A percentile compares a stretch with the other conserved stretches of the same genome.
Conservation (phyloP, 345 rosid species). For the Geranium brycei region DNA sequence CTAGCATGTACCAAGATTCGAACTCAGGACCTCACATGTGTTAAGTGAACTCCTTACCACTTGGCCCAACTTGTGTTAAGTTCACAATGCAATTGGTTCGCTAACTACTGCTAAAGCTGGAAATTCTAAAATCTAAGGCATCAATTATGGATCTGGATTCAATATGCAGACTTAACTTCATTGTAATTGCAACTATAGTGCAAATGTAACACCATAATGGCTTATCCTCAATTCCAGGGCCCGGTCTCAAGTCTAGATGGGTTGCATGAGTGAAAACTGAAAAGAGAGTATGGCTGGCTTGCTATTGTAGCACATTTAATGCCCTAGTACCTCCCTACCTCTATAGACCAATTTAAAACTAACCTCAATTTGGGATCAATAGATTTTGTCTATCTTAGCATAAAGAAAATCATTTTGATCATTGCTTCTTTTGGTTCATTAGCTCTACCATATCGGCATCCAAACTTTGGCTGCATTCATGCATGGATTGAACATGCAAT, state of each 20-base stretch:
- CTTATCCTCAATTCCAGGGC: too few species aligned
- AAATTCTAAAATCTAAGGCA: neutral
- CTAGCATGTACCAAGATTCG: too few species aligned
- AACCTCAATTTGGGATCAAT: neutral
- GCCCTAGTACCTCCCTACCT: neutral
- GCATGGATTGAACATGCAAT: neutral
- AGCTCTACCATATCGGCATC: neutral
- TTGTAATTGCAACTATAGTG: neutral
- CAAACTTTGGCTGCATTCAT: too few species aligned
- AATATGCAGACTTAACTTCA: neutral
- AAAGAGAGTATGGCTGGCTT: neutral
- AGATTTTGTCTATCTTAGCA: neutral
- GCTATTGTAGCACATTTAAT: neutral
- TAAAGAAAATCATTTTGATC: neutral
- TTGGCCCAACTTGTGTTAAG: too few species aligned
- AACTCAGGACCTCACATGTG: too few species aligned
- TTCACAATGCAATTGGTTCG: neutral
- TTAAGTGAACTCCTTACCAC: too few species aligned
- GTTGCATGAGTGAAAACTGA: too few species aligned
- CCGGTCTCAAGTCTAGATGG: too few species aligned
- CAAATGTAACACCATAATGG: neutral
- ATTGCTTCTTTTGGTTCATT: neutral
- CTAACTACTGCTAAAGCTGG: neutral
- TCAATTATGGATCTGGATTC: neutral
- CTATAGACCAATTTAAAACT: too few species aligned